Evolutionary conservation across 768 basidiomycete genomes (phyloP).

Genomic region (Boletus vinaceobasis): DNA sequence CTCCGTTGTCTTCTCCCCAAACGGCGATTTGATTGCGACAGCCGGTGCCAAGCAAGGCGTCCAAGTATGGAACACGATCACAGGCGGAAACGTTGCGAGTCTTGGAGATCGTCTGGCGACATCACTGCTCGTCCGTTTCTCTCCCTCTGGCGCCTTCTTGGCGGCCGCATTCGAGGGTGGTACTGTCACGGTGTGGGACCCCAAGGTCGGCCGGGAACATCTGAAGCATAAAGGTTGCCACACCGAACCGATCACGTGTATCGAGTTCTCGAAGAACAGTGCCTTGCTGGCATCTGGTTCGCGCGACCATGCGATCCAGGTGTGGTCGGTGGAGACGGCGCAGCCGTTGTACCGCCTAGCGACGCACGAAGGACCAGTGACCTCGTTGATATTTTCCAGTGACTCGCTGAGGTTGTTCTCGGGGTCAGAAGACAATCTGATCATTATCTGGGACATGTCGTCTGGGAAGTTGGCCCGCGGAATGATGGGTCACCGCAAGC

Average conservation of each 20-base stretch:
- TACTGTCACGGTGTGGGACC: constrained; percentile 18
- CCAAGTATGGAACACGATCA: constrained; percentile 22
- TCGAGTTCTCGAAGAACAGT: constrained; percentile 20
- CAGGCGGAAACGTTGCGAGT: constrained; percentile 19
- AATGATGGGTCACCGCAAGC: constrained; percentile 20
- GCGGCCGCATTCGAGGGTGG: constrained; percentile 18
- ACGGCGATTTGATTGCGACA: constrained; percentile 13
- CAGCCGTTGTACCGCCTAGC: constrained; percentile 10
- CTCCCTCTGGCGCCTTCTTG: constrained; percentile 17
- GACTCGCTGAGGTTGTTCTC: constrained; percentile 20
- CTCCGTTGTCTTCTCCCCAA: constrained; percentile 16
- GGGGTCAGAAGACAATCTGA: constrained; percentile 20
- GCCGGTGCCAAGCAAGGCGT: constrained; percentile 13
- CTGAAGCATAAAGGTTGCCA: constrained; percentile 15
- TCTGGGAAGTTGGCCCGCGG: constrained; percentile 11
- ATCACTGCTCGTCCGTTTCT: constrained; percentile 16
- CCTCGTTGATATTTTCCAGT: constrained; percentile 19
- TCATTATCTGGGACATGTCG: constrained; percentile 24
- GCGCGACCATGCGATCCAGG: constrained; percentile 11
- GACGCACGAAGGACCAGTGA: constrained; percentile 18
- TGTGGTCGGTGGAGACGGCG: constrained; percentile 23
- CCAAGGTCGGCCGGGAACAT: constrained; percentile 16
- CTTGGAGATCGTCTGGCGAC: constrained; percentile 10
- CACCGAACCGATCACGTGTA: constrained; percentile 10
- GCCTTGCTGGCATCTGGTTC: constrained; percentile 18